These are phyloP conservation scores for Russula olivacea DNA, from an alignment of 768 basidiomycete species.

Conservation along the genomic window DNA sequence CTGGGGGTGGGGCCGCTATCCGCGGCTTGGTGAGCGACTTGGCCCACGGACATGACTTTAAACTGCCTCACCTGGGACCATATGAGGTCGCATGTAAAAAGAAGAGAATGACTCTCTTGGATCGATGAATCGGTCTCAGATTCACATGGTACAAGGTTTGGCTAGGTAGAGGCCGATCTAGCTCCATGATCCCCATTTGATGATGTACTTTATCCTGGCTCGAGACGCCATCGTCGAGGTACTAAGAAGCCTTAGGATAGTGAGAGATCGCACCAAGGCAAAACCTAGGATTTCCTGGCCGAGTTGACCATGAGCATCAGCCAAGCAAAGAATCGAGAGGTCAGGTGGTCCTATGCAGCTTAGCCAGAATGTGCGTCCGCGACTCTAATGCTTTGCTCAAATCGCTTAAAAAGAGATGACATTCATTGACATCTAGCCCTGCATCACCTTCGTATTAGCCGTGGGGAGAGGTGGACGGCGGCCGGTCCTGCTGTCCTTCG, in stretches of 20 bases:
- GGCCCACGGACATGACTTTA: not conserved
- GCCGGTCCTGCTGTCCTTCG: not conserved
- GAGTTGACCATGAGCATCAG: no score
- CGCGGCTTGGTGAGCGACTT: not conserved
- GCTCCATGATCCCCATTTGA: not conserved
- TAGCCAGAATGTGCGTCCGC: not conserved
- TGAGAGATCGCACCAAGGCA: not conserved
- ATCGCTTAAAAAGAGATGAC: no score
- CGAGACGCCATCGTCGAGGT: not conserved
- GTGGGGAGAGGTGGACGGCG: not conserved
- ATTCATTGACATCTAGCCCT: not conserved
- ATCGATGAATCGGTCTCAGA: not conserved
- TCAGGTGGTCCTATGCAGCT: not conserved
- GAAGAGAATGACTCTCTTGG: not conserved
- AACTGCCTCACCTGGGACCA: not conserved
- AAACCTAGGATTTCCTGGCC: not conserved
- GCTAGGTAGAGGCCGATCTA: not conserved
- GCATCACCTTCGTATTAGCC: no score
- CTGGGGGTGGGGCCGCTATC: not conserved
- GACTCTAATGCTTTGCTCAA: not conserved
- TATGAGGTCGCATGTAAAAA: not conserved
- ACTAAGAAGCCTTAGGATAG: not conserved
- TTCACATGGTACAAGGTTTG: not conserved
- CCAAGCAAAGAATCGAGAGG: no score
- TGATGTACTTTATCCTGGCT: no score